Percentiles rank a stretch among this genome's conserved stretches.
These are phyloP conservation scores for Zizania palustris DNA, from an alignment of 202 grass and related monocot genomes.

Conservation along the genomic window DNA sequence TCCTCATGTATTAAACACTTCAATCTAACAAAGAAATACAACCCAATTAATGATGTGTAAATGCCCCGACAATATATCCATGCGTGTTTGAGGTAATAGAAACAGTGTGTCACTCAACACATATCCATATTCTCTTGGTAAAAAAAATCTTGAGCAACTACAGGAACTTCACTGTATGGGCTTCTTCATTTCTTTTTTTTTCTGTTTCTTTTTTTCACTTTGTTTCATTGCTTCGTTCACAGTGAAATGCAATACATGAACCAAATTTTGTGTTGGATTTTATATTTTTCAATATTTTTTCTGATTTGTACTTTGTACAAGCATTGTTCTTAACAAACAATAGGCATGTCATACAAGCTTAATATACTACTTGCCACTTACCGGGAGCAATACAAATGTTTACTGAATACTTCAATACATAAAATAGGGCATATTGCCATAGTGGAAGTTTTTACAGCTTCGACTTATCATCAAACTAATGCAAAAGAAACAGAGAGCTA, in stretches of 20 bases:
- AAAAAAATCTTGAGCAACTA: too few species aligned
- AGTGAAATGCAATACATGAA: too few species aligned
- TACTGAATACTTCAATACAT: background rate
- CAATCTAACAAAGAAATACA: constrained; percentile 50
- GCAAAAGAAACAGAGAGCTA: constrained; percentile 6
- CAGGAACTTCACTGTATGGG: too few species aligned
- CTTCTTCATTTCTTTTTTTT: too few species aligned
- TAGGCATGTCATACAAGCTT: constrained; percentile 22
- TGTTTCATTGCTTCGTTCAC: too few species aligned
- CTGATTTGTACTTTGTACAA: constrained; percentile 35
- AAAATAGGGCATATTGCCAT: background rate
- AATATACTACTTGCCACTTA: background rate
- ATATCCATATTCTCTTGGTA: too few species aligned
- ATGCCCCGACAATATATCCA: too few species aligned
- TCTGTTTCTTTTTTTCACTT: too few species aligned
- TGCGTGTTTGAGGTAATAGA: too few species aligned
- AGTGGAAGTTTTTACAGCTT: background rate
- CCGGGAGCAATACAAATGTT: background rate
- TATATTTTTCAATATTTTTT: constrained; percentile 27
- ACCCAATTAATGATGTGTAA: constrained; percentile 6
- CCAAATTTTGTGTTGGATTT: background rate
- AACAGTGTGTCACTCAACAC: too few species aligned
- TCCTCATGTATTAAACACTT: constrained; percentile 32
- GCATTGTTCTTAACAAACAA: constrained; percentile 1
- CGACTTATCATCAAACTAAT: constrained; percentile 2